These are phyloP conservation scores for Crithidia bombi DNA, from an alignment of 208 protist genomes.

Conservation along the genomic window DNA sequence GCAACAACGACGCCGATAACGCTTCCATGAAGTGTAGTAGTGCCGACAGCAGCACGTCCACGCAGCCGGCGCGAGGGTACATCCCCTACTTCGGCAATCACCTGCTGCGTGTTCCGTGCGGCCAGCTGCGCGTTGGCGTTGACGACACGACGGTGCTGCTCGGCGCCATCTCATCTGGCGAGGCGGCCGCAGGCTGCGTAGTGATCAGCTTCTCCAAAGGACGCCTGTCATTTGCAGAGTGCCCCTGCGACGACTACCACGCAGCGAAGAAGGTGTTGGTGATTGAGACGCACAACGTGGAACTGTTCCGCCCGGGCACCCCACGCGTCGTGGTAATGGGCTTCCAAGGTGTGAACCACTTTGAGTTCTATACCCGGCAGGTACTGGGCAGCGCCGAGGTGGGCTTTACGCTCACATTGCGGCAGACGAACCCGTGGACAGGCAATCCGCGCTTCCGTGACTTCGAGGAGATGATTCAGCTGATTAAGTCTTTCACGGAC, in stretches of 20 bases:
- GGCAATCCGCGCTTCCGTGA: constrained; percentile 88
- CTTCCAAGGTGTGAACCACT: constrained; percentile 71
- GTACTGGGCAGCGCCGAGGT: constrained; percentile 58
- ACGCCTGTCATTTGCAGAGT: constrained; percentile 78
- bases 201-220: constrained; percentile 61
- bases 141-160: constrained; percentile 71
- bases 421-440: constrained; percentile 87
- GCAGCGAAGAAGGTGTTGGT: constrained; percentile 74
- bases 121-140: constrained; percentile 57
- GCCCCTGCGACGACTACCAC: constrained; percentile 60
- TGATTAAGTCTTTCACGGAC: constrained; percentile 85
- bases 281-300: constrained; percentile 73
- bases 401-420: constrained; percentile 71
- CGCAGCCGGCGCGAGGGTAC: constrained; percentile 12
- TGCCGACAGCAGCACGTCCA: constrained; percentile 14
- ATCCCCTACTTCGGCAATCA: constrained; percentile 78
- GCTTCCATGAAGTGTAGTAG: background rate
- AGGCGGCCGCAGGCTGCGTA: constrained; percentile 58
- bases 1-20: background rate
- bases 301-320: constrained; percentile 70
- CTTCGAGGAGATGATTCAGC: constrained; percentile 82
- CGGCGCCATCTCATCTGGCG: constrained; percentile 47
- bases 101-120: constrained; percentile 69
- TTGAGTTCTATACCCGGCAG: constrained; percentile 87
- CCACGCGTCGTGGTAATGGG: constrained; percentile 74